These are phyloP conservation scores for Jamesozyma rosinii DNA, from an alignment of 805 yeast species.

Conservation along the genomic window DNA sequence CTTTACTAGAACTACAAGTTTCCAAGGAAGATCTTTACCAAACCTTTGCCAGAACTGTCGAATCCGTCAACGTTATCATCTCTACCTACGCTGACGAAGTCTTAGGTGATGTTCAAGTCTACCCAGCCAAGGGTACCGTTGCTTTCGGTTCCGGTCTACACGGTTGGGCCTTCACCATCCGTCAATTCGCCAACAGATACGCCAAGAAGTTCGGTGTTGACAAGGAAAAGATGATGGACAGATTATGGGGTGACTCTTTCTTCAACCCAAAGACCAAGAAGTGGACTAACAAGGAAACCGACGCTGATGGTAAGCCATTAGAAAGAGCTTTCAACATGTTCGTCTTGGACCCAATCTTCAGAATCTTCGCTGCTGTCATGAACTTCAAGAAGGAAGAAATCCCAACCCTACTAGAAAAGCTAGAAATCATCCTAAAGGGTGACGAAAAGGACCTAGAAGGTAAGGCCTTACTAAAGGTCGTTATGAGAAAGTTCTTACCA, in stretches of 20 bases:
- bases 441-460: constrained; percentile 98
- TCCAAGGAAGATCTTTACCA: constrained; percentile 98
- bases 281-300: constrained; percentile 94
- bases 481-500: constrained; percentile 99
- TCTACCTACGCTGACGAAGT: constrained; percentile 86
- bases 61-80: constrained; percentile 97
- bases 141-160: constrained; percentile 99
- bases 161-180: constrained; percentile 99
- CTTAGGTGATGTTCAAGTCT: constrained; percentile 94
- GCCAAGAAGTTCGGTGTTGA: constrained; percentile 99
- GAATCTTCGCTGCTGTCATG: constrained; percentile 93
- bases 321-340: constrained; percentile 99
- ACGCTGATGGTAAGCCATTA: constrained; percentile 87
- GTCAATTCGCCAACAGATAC: constrained; percentile 97
- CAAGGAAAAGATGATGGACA: constrained; percentile 94
- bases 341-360: constrained; percentile 97
- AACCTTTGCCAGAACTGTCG: constrained; percentile 96
- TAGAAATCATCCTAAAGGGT: constrained; percentile 86
- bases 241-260: constrained; percentile 99
- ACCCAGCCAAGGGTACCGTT: constrained; percentile 98
- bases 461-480: constrained; percentile 95
- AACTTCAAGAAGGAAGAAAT: constrained; percentile 98
- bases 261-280: constrained; percentile 99
- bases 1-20: constrained; percentile 96
- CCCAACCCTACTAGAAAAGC: constrained; percentile 82